Base-by-base conservation (phyloP, 179 eudicot genomes). In the Monotropa hypopitys region DNA sequence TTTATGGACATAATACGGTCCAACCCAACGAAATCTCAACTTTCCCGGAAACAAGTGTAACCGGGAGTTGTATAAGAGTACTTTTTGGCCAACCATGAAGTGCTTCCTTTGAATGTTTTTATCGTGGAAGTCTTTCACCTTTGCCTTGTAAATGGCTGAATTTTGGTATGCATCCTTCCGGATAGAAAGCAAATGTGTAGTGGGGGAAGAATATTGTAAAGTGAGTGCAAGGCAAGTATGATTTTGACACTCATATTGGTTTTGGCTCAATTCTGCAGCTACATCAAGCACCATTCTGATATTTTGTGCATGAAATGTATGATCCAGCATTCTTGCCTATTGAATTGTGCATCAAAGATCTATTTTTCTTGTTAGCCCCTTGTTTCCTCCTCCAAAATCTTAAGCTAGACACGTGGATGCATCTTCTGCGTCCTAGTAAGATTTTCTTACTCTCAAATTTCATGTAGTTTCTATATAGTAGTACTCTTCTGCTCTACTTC, bases 121-220 rank as follows among this genome's bases (percentile, higher is more conserved):
- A n/a, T n/a, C n/a, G n/a, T n/a, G n/a, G n/a, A n/a, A n/a, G n/a
- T n/a, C n/a, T n/a, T n/a, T n/a, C n/a, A n/a, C n/a, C n/a, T n/a
- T n/a, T n/a, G n/a, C n/a, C n/a, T n/a, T n/a, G n/a, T n/a, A n/a
- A n/a, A n/a, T n/a, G n/a, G n/a, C n/a, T n/a, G n/a, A n/a, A n/a
- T n/a, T n/a, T n/a, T n/a, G n/a, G n/a, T n/a, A n/a, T n/a, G n/a
- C n/a, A n/a, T n/a, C n/a, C n/a, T n/a, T n/a, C n/a, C n/a, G 57
- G 16, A 61, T 28, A 46, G 46, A 16, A 76, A 6, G 72, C 72
- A 45, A 76, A 51, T 20, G 12, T 45, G n/a, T 18, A 32, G 46
- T 32, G 46, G 54, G 12, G 62, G 30, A 46, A 42, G 42, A 62
- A 26, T 47, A 62, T 35, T 80, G 82, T 45, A 68, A 50, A 53